These are phyloP conservation scores for Blastocystis sp. DNA, from an alignment of 352 stramenopile species.

Conservation along the genomic window DNA sequence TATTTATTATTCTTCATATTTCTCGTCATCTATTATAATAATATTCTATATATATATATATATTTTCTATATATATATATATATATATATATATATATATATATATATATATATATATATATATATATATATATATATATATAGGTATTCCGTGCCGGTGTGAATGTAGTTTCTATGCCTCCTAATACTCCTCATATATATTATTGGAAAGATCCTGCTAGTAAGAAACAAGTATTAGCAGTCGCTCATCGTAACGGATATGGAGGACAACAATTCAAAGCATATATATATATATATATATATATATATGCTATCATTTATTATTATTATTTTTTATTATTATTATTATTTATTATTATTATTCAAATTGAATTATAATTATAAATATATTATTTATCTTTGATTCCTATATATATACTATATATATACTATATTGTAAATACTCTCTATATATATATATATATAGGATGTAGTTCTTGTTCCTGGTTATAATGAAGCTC, in stretches of 20 bases:
- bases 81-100: not conserved
- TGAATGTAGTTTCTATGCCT: constrained; percentile 26
- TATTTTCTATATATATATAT: not conserved
- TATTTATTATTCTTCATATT: too few relatives aligned
- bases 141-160: constrained; percentile 6
- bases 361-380: too few relatives aligned
- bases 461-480: constrained; percentile 26
- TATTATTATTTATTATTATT: too few relatives aligned
- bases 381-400: too few relatives aligned
- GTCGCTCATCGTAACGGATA: constrained; percentile 33
- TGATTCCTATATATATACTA: too few relatives aligned
- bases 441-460: too few relatives aligned
- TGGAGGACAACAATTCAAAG: constrained; percentile 16
- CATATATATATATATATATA: too few relatives aligned
- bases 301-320: too few relatives aligned
- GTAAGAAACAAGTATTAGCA: constrained; percentile 12
- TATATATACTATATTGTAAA: too few relatives aligned
- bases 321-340: too few relatives aligned
- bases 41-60: too few relatives aligned
- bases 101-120: not conserved
- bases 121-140: not conserved
- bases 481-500: constrained; percentile 17
- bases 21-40: too few relatives aligned
- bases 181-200: constrained; percentile 35
- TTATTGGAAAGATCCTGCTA: constrained; percentile 12